These are phyloP conservation scores for Echria macrotheca DNA, from an alignment of 495 filamentous ascomycete genomes.

Conservation along the genomic window DNA sequence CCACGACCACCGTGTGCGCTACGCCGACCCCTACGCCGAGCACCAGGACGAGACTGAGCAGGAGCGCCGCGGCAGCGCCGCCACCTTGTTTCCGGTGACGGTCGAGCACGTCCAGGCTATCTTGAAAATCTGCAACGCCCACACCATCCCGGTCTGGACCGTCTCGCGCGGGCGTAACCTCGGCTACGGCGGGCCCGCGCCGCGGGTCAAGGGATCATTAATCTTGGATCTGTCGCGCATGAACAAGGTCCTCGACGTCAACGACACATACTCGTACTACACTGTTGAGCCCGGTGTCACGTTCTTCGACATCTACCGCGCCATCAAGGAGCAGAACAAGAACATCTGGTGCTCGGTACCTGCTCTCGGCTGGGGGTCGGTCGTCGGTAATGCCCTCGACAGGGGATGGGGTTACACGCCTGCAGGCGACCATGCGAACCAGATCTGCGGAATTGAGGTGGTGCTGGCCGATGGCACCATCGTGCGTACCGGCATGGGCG, in stretches of 20 bases:
- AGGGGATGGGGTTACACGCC: constrained; percentile 39
- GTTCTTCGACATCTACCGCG: constrained; percentile 47
- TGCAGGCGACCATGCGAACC: constrained; percentile 43
- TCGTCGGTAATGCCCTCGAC: constrained; percentile 48
- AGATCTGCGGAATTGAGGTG: constrained; percentile 43
- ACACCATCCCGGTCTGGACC: not conserved
- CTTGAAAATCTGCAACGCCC: constrained; percentile 20
- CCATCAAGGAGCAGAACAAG: constrained; percentile 37
- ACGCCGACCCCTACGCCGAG: not conserved
- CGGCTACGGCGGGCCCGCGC: constrained; percentile 50
- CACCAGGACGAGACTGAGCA: no score
- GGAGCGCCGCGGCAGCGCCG: not conserved
- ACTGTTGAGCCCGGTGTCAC: constrained; percentile 52
- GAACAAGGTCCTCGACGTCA: constrained; percentile 49
- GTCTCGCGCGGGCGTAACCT: constrained; percentile 5
- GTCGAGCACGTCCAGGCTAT: not conserved
- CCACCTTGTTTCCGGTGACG: not conserved
- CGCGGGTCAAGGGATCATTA: constrained; percentile 43
- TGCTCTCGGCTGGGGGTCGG: constrained; percentile 49
- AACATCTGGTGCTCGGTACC: constrained; percentile 47
- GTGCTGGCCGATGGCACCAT: constrained; percentile 43
- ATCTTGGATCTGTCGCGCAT: constrained; percentile 49
- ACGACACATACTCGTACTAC: constrained; percentile 45
- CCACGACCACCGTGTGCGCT: not conserved
- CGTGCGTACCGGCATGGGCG: constrained; percentile 44